phyloP scores from a whole-genome alignment of 306 rosid genomes.

The Clitoria ternatea region DNA sequence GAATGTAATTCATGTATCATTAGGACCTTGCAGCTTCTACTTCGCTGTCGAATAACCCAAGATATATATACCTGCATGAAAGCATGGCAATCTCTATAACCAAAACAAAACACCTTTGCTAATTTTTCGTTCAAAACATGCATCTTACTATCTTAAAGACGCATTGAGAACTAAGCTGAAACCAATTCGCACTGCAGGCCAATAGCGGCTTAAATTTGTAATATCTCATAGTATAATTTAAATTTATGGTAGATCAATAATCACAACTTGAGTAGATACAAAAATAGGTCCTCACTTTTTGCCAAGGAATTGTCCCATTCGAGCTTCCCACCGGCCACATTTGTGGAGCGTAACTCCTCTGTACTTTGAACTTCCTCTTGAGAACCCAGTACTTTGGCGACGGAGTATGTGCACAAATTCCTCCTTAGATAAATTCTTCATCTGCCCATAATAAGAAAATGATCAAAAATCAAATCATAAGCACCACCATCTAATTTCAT shows the following conservation, averaged over 20 bases:
- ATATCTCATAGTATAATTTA: constrained; percentile 15
- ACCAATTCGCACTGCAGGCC: constrained; percentile 34
- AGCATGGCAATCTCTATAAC: constrained; percentile 84
- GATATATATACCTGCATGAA: constrained; percentile 99
- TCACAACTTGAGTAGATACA: constrained; percentile 23
- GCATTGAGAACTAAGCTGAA: constrained; percentile 36
- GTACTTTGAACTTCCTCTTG: constrained; percentile 90
- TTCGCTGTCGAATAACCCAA: constrained; percentile 99
- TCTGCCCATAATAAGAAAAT: constrained; percentile 38
- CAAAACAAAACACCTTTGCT: constrained; percentile 73
- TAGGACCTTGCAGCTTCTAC: constrained; percentile 99
- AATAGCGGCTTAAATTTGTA: constrained; percentile 13
- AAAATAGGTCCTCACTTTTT: constrained; percentile 80
- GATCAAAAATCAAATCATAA: neutral
- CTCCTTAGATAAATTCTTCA: constrained; percentile 80
- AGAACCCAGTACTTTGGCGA: constrained; percentile 94
- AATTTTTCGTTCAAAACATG: constrained; percentile 58
- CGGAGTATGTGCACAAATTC: constrained; percentile 94
- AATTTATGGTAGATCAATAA: neutral
- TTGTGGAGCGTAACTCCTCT: constrained; percentile 94
- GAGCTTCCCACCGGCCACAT: constrained; percentile 99
- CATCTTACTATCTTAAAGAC: constrained; percentile 39
- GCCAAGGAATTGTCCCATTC: constrained; percentile 98
- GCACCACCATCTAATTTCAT: neutral
- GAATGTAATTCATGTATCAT: constrained; percentile 76